A percentile compares a stretch with the other conserved stretches of the same genome.
Conservation (phyloP, 768 basidiomycete genomes). For the Mycena belliarum region DNA sequence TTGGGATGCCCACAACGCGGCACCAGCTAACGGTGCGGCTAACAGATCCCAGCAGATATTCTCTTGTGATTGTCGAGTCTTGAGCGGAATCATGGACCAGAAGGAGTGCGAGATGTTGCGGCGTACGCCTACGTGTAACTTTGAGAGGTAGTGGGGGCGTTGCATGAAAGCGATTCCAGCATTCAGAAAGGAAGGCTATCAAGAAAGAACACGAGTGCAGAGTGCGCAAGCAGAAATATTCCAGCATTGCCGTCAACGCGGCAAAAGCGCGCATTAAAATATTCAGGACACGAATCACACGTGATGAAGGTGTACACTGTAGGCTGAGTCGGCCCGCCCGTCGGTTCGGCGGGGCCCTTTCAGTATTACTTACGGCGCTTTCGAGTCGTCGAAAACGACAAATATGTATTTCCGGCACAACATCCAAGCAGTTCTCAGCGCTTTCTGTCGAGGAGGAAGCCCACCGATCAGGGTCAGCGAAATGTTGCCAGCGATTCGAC, state of each 20-base stretch:
- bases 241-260: constrained; percentile 56
- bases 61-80: constrained; percentile 37
- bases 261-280: no score
- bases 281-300: no score
- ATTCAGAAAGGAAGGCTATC: constrained; percentile 39
- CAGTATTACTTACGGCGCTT: no score
- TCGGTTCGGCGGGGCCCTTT: no score
- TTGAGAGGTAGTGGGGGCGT: constrained; percentile 48
- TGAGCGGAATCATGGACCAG: constrained; percentile 49
- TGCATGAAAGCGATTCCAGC: constrained; percentile 39
- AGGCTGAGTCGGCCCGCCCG: no score
- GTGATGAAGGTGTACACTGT: no score
- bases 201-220: constrained; percentile 61
- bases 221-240: constrained; percentile 48
- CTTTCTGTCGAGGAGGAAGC: no score
- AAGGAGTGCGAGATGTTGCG: constrained; percentile 67
- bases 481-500: no score
- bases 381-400: no score
- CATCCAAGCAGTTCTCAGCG: no score
- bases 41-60: constrained; percentile 53
- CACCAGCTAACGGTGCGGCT: constrained; percentile 62
- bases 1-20: constrained; percentile 56
- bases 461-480: no score
- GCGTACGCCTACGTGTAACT: constrained; percentile 56
- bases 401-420: no score